Percentiles rank a stretch among this genome's conserved stretches.
Conservation (phyloP, 2,329 filamentous ascomycete genomes). For the Sphaerostilbella broomeana region DNA sequence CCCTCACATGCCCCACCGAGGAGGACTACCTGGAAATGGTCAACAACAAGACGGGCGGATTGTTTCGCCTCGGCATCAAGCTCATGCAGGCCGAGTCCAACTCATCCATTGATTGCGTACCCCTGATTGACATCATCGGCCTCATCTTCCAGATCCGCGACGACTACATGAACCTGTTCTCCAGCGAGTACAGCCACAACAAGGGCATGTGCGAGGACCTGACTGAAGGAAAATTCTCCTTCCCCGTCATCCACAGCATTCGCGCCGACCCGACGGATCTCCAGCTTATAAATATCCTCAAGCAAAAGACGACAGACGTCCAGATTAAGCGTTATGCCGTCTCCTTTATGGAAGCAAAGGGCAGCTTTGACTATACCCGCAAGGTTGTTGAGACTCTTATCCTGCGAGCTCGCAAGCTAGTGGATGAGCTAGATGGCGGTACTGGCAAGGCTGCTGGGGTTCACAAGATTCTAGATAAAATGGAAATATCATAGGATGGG, state of each 20-base stretch:
- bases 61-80: slow-evolving; percentile 79
- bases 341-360: slow-evolving; percentile 80
- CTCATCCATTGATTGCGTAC: slow-evolving; percentile 60
- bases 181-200: slow-evolving; percentile 70
- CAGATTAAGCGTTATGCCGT: slow-evolving; percentile 91
- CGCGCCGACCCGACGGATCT: slow-evolving; percentile 65
- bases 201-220: slow-evolving; percentile 95
- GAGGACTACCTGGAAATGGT: slow-evolving; percentile 95
- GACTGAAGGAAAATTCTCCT: slow-evolving; percentile 95
- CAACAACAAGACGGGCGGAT: slow-evolving; percentile 79
- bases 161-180: slow-evolving; percentile 85
- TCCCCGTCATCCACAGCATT: slow-evolving; percentile 91
- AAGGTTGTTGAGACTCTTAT: slow-evolving; percentile 59
- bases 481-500: slow-evolving; percentile 40
- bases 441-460: slow-evolving; percentile 51
- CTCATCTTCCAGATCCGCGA: slow-evolving; percentile 87
- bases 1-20: slow-evolving; percentile 73
- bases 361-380: slow-evolving; percentile 81
- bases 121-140: slow-evolving; percentile 78
- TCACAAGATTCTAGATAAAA: slow-evolving; percentile 61
- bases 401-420: slow-evolving; percentile 54
- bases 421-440: slow-evolving; percentile 58
- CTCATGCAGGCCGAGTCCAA: slow-evolving; percentile 74
- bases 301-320: slow-evolving; percentile 78
- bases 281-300: slow-evolving; percentile 84